These are phyloP conservation scores for Lentinus tigrinus DNA, from an alignment of 768 basidiomycete species.

Conservation along the genomic window DNA sequence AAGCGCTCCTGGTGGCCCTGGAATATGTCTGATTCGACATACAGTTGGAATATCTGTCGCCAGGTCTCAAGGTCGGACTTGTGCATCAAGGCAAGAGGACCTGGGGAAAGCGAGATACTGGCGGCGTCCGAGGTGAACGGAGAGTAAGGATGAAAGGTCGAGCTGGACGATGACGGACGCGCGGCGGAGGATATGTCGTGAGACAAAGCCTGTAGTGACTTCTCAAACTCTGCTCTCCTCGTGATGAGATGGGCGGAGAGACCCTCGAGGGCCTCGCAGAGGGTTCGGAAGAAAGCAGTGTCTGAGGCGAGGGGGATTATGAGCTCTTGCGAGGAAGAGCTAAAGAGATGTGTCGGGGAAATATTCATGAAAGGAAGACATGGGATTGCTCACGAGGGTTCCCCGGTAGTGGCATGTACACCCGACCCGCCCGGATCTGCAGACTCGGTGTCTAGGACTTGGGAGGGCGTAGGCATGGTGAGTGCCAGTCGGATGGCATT, in stretches of 20 bases:
- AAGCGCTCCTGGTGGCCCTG: constrained; percentile 65
- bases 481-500: background rate
- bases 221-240: constrained; percentile 51
- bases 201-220: constrained; percentile 49
- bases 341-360: background rate
- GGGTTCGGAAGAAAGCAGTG: constrained; percentile 73
- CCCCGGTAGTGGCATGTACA: background rate
- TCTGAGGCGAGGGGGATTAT: constrained; percentile 82
- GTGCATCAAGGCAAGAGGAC: constrained; percentile 8
- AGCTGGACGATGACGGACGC: constrained; percentile 32
- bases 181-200: constrained; percentile 32
- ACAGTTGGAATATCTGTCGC: constrained; percentile 88
- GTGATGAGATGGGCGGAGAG: constrained; percentile 50
- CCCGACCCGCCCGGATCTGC: background rate
- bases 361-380: constrained; percentile 16
- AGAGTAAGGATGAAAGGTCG: constrained; percentile 36
- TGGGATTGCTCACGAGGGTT: background rate
- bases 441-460: background rate
- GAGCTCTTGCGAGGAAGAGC: constrained; percentile 41
- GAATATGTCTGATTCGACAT: constrained; percentile 84
- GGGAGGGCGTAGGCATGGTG: background rate
- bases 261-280: constrained; percentile 58
- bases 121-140: constrained; percentile 21
- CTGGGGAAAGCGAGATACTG: constrained; percentile 19
- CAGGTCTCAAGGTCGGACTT: constrained; percentile 78